Percentiles rank a stretch among this genome's conserved stretches.
Evolutionary conservation across 768 basidiomycete genomes (phyloP).

Genomic region (Pleurotus platypus): DNA sequence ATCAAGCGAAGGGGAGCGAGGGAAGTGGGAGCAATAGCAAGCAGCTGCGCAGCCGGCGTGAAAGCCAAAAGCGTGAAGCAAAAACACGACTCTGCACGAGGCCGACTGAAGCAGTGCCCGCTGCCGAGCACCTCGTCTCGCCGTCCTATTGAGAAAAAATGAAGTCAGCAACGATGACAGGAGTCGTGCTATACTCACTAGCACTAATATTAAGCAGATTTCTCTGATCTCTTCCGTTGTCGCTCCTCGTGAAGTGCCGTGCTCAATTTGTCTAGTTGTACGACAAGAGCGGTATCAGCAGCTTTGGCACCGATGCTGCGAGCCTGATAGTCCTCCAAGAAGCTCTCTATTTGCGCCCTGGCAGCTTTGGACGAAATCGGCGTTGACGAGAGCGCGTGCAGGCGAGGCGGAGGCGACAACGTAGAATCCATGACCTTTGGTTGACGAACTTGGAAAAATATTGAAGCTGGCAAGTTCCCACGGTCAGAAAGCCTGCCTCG

Average conservation of each 20-base stretch:
- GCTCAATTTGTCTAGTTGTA: slow-evolving; percentile 55
- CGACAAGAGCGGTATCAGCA: slow-evolving; percentile 47
- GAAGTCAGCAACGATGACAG: no score
- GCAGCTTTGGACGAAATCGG: slow-evolving; percentile 37
- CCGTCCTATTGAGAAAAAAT: no score
- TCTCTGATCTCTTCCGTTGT: slow-evolving; percentile 18
- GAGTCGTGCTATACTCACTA: no score
- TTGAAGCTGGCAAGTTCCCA: no score
- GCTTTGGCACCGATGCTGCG: slow-evolving; percentile 24
- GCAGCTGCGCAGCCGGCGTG: no score
- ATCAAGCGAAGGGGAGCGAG: no score
- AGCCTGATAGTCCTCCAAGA: slow-evolving; percentile 46
- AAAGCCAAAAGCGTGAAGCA: no score
- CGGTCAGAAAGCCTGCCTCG: no score
- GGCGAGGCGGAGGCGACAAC: slow-evolving; percentile 44
- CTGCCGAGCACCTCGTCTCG: no score
- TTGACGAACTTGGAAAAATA: background rate
- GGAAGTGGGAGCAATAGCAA: no score
- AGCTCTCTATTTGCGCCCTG: slow-evolving; percentile 37
- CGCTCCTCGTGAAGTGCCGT: slow-evolving; percentile 50
- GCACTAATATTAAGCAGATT: background rate
- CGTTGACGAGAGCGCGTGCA: slow-evolving; percentile 32
- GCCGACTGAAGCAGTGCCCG: no score
- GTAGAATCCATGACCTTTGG: slow-evolving; percentile 38
- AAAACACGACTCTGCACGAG: no score